Base-by-base conservation (phyloP, 371 early-diverging fungal genomes). In the Mortierella sp. region DNA sequence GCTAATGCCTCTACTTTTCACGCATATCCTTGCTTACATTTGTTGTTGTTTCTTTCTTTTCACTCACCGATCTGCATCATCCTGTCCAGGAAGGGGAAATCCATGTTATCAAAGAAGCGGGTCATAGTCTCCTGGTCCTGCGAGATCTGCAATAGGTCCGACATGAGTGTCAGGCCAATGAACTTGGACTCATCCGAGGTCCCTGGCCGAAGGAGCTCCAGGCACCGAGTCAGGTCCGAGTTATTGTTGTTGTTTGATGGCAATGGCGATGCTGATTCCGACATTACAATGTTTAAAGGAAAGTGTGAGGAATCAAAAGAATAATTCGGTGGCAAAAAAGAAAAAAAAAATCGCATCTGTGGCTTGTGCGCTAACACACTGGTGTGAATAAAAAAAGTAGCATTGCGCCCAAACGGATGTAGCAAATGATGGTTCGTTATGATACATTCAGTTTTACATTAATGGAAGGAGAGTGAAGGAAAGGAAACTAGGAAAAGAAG, bases 121-220 rank as follows among this genome's bases (percentile, higher is more conserved):
- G 77, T 82, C 75, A 82, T 75, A 16, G 74, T 82, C 13, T 65
- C 72, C 11, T 68, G 72, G 63, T 80, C 82, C 70, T 82, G 80
- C 2, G 73, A 31, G 26, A 38, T 34, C 74, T 85, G 80, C 14
- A 82, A 31, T 16, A 85, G 24, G 2, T 81, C 79, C 9, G 86
- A 76, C 86, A 86, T 86, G 50, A 86, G 75, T 26, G 77, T 77
- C 70, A 86, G 71, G 8, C 86, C 86, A 60, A 86, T 79, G 75
- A 86, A 82, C 75, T 86, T 86, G 24, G 77, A 74, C 42, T 86
- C 86, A 55, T 86, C 80, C 1, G 81, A 47, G 0, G 77, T 82
- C 44, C 79, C 80, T 55, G 86, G 86, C 26, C 73, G 50, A 60
- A 86, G 75, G 31, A 86, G 42, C 26, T 77, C 78, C 19, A 86